Evolutionary conservation across 192 early-diverging fungal species (phyloP).

Genomic region (Coemansia sp.): DNA sequence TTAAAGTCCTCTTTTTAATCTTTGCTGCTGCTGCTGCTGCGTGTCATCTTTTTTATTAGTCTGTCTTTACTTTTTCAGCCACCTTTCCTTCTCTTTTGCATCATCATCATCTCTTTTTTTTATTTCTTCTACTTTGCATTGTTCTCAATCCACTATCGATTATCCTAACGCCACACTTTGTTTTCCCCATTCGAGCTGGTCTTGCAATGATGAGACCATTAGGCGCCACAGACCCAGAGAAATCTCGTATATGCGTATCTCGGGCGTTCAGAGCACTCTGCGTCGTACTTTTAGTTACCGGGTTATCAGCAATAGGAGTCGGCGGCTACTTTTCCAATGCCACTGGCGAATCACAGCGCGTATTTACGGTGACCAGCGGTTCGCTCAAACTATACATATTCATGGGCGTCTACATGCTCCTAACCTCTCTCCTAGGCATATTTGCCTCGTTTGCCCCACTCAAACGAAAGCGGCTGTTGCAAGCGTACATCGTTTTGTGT

Average conservation of each 20-base stretch:
- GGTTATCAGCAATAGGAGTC: conserved; percentile 22
- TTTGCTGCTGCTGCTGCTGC: no score
- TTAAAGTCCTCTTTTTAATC: conserved; percentile 12
- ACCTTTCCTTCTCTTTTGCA: background rate
- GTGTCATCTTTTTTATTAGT: background rate
- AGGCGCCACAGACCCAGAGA: background rate
- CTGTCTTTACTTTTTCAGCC: background rate
- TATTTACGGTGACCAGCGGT: conserved; percentile 19
- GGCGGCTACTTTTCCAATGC: conserved; percentile 34
- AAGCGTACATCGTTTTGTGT: conserved; percentile 19
- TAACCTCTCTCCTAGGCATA: conserved; percentile 20
- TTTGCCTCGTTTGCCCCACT: conserved; percentile 37
- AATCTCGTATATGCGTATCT: background rate
- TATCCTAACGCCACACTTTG: background rate
- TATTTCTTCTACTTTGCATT: background rate
- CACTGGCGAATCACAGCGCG: conserved; percentile 19
- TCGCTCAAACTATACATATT: conserved; percentile 34
- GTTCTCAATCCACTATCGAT: background rate
- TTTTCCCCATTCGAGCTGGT: background rate
- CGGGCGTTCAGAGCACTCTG: conserved; percentile 15
- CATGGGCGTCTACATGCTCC: conserved; percentile 30
- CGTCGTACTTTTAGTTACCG: conserved; percentile 12
- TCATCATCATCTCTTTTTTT: background rate
- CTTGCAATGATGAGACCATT: background rate
- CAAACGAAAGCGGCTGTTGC: conserved; percentile 25